Evolutionary conservation across 129 eudicot genomes (phyloP), one percentile per base, ranked within the genome.

Genomic region (Centaurea solstitialis): DNA sequence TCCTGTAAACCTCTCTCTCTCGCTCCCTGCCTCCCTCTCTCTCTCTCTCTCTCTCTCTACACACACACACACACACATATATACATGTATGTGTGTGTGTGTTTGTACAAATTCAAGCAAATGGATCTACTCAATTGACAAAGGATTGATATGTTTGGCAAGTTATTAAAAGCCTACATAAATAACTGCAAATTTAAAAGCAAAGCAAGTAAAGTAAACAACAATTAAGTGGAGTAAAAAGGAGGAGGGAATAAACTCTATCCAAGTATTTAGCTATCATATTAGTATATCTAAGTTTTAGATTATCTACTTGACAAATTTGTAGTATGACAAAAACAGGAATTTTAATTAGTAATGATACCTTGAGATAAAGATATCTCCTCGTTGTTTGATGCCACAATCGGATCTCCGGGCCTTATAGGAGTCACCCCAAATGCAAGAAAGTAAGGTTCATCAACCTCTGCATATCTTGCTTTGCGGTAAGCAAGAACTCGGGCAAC

Each of bases 371-470:
- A 9, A 39, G 43, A 11, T 40, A 53, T 61, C 67, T 47, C 28
- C 53, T 17, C 41, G 37, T 79, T 2, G 39, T 57, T 23, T 79
- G 77, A 71, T 24, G 82, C 53, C 70, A 50, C 30, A 13, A 12
- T 1, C 8, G 82, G 35, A 70, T 59, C 77, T 70, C 68, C 23
- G 21, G 17, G 69, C 23, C 40, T 11, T 70, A 6, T 24, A 26
- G 81, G 69, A 35, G 43, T 37, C 39, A 77, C 79, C 74, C 62
- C 79, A 72, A 71, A 76, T 23, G 82, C 88, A 68, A 62, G 76
- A 61, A 45, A 76, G 73, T 76, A 80, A 23, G 83, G 80, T 68
- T 78, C 77, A 41, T 85, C 88, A 40, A 76, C 33, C 73, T 85
- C 83, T 40, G 59, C 77, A 73, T 77, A 78, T 4, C 21, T 70